Conservation (phyloP, 371 early-diverging fungal species). For the Mortierella sp. region DNA sequence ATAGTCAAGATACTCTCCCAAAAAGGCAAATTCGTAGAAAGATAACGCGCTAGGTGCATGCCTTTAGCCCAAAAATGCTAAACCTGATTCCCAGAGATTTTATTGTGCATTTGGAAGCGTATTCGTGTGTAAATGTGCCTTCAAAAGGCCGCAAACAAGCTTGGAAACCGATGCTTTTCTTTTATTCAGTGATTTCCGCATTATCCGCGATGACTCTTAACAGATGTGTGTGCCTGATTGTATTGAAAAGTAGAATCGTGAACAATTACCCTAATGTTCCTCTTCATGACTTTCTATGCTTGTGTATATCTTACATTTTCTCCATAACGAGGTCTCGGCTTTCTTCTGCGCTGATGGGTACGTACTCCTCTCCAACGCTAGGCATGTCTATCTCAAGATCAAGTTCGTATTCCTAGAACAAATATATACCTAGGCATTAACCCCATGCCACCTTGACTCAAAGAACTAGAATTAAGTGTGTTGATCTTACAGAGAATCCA, state of each 20-base stretch:
- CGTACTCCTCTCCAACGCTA: not conserved
- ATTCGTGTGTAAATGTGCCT: too few species aligned
- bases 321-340: slow-evolving; percentile 23
- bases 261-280: not conserved
- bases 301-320: slow-evolving; percentile 16
- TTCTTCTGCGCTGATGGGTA: slow-evolving; percentile 7
- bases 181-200: not conserved
- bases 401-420: not conserved
- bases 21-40: not conserved
- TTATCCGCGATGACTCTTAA: slow-evolving; percentile 24
- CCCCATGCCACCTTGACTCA: not conserved
- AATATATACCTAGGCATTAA: not conserved
- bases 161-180: too few species aligned
- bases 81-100: too few species aligned
- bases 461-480: not conserved
- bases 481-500: slow-evolving; percentile 1
- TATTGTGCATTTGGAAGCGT: too few species aligned
- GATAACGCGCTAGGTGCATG: not conserved
- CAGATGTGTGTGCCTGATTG: slow-evolving; percentile 26
- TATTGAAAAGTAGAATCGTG: not conserved
- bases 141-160: too few species aligned
- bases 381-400: not conserved
- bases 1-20: too few species aligned
- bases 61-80: too few species aligned
- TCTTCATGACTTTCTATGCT: not conserved